Conservation (phyloP, 169 alveolate genomes). For the Amoebophrya sp. region DNA sequence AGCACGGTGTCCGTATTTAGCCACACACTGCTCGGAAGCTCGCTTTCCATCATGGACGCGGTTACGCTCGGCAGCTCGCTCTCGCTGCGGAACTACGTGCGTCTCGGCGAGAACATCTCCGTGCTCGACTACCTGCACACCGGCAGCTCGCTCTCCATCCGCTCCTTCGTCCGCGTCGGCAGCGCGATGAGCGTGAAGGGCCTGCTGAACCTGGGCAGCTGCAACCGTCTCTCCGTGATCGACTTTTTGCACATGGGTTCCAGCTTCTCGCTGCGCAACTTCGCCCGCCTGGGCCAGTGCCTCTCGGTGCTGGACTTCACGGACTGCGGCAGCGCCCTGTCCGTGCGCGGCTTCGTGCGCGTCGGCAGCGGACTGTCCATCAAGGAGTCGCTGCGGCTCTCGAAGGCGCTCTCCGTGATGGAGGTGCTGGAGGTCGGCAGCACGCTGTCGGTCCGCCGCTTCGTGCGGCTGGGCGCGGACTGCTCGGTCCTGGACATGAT, state of each 20-base stretch:
- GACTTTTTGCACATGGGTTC: not conserved
- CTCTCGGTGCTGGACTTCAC: not conserved
- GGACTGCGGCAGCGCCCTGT: conserved; percentile 4
- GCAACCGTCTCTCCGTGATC: not conserved
- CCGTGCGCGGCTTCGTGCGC: not conserved
- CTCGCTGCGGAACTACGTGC: not conserved
- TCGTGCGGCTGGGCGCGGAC: not conserved
- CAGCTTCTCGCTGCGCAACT: not conserved
- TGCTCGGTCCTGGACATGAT: not conserved
- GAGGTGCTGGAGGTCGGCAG: not conserved
- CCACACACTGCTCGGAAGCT: too few relatives aligned
- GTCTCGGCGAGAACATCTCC: not conserved
- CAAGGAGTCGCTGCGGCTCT: too few relatives aligned
- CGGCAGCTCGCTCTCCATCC: not conserved
- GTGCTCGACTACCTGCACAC: not conserved
- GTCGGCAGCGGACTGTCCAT: not conserved
- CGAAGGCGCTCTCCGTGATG: not conserved
- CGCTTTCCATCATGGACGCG: conserved; percentile 8
- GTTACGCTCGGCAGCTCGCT: not conserved
- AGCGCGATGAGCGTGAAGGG: not conserved
- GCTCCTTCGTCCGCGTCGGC: not conserved
- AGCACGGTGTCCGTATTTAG: too few relatives aligned
- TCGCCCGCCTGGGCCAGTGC: not conserved
- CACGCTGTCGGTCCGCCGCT: not conserved
- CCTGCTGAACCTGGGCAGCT: not conserved